A percentile compares a stretch with the other conserved stretches of the same genome.
These are phyloP conservation scores for Euphrasia confusa DNA, from an alignment of 257 asterid species.

Conservation along the genomic window DNA sequence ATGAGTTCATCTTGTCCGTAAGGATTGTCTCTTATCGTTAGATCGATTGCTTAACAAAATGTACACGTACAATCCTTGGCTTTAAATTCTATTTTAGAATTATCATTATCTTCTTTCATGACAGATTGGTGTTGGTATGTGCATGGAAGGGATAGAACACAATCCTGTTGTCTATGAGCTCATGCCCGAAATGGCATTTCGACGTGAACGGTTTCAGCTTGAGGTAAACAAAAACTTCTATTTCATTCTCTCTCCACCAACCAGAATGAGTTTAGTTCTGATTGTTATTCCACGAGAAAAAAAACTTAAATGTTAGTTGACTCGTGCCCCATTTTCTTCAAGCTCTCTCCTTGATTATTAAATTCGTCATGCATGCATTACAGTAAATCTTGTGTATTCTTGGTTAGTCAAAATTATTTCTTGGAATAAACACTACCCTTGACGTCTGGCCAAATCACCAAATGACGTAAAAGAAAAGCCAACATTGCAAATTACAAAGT, in stretches of 20 bases:
- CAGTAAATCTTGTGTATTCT: too few relatives aligned
- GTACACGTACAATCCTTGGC: conserved; percentile 1
- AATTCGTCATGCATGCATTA: too few relatives aligned
- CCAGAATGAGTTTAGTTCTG: conserved; percentile 1
- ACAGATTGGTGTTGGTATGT: conserved; percentile 96
- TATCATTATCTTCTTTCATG: conserved; percentile 29
- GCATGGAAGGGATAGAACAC: conserved; percentile 99
- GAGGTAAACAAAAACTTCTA: conserved; percentile 46
- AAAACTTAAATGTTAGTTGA: background rate
- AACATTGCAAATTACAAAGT: background rate
- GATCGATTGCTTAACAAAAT: too few relatives aligned
- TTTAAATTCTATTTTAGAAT: conserved; percentile 10
- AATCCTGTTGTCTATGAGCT: conserved; percentile 94
- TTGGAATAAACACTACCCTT: too few relatives aligned
- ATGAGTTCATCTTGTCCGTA: too few relatives aligned
- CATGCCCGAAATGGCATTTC: conserved; percentile 97
- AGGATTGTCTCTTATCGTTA: too few relatives aligned
- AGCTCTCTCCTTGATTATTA: too few relatives aligned
- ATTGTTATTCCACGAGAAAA: too few relatives aligned
- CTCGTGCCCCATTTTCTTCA: too few relatives aligned
- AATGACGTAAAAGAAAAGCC: background rate
- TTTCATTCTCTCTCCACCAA: background rate
- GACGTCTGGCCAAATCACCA: too few relatives aligned
- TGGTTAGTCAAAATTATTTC: too few relatives aligned
- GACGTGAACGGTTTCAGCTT: conserved; percentile 46